Base-by-base conservation (phyloP, 83 land plant genomes). In the Diphasiastrum complanatum region DNA sequence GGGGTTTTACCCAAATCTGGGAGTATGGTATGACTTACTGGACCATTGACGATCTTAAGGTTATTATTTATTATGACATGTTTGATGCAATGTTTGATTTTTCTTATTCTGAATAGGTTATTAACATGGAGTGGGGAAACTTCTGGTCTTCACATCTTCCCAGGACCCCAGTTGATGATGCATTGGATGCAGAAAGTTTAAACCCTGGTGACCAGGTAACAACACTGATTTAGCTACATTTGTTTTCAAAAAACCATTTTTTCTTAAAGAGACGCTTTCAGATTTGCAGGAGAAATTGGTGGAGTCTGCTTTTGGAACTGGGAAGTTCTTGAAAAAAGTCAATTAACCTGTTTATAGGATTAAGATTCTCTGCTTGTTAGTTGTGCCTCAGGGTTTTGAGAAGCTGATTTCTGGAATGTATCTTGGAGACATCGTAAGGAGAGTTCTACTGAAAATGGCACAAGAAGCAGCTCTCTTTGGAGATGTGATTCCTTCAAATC, bases 321-420 rank as follows among this genome's bases (percentile, higher is more conserved):
- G 14, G 41, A 38, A 38, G 41, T 38, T 6, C 41, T 38, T 6
- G 41, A 6, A 6, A 38, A 14, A 6, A 6, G 41, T 38, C 41
- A 6, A 38, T 14, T 18, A 6, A 6, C 23, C 4, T 18, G 6
- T 48, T 5, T 48, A 24, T 48, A 6, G 4, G 6, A 48, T 18
- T 48, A 24, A 18, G 8, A 38, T 6, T 38, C 41, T 6, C 41
- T 6, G 6, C 6, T 38, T 38, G 18, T 6, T 18, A 56, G 25
- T 41, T 20, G n/a, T 8, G 35, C 14, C 25, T 37, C 79, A 87
- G 97, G 79, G 85, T 18, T 91, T 79, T 79, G 96, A 91, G 69
- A 91, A 91, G 71, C 48, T 88, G 43, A 72, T 88, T 8, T 88
- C 96, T 35, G 97, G 97, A 47, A 85, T 91, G 91, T 91, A 91